Evolutionary conservation across 176 grass and related monocot genomes (phyloP).

Genomic region (Zea mays): DNA sequence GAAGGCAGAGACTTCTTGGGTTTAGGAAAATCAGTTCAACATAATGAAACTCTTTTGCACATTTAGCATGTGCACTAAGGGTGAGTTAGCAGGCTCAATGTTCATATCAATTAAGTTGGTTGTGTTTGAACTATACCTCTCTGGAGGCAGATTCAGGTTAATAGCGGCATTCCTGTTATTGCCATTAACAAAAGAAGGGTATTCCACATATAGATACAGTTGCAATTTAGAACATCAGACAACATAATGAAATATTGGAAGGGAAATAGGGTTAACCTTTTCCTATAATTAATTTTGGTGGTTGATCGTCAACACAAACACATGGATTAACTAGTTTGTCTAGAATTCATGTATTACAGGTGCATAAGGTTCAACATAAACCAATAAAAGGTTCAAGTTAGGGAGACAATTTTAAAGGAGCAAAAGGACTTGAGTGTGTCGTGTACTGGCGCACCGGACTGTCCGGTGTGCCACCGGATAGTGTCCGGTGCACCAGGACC

Average conservation of each 20-base stretch:
- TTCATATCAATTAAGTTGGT: slow-evolving; percentile 59
- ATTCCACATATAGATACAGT: slow-evolving; percentile 41
- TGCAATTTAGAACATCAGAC: slow-evolving; percentile 13
- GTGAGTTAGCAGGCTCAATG: slow-evolving; percentile 33
- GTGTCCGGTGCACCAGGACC: no score
- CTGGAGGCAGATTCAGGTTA: slow-evolving; percentile 68
- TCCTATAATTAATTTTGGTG: no score
- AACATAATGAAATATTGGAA: slow-evolving; percentile 4
- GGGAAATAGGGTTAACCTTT: no score
- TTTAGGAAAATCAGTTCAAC: not conserved
- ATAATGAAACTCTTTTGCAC: slow-evolving; percentile 8
- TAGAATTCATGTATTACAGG: no score
- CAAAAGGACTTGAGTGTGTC: no score
- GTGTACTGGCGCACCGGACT: no score
- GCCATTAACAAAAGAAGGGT: slow-evolving; percentile 41
- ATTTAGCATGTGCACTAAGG: slow-evolving; percentile 22
- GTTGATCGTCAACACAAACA: no score
- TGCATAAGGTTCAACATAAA: no score
- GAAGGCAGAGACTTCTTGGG: slow-evolving; percentile 25
- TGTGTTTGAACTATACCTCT: slow-evolving; percentile 30
- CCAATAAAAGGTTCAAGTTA: no score
- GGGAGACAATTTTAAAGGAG: no score
- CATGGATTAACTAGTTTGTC: no score
- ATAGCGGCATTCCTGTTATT: slow-evolving; percentile 34
- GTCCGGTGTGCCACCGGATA: no score